phyloP scores from a whole-genome alignment of 805 yeast species.

The Kuraishia cidri region DNA sequence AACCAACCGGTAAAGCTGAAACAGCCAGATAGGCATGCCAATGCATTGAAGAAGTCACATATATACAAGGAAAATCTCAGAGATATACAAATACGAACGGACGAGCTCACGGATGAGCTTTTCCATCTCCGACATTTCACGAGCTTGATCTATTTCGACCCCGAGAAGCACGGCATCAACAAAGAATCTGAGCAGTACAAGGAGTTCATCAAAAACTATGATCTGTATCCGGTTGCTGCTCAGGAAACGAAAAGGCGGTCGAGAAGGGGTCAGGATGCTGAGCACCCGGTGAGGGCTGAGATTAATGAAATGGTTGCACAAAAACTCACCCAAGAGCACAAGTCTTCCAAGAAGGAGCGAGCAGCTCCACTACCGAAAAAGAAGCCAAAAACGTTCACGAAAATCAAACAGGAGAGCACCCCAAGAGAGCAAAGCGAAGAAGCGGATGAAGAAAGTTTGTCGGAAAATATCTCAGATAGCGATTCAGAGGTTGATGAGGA shows the following conservation, averaged over 20 bases:
- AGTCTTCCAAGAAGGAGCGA: no score
- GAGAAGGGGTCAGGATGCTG: conserved; percentile 7
- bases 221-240: conserved; percentile 27
- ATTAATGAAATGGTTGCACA: conserved; percentile 8
- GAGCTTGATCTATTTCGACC: conserved; percentile 56
- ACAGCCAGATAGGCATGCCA: no score
- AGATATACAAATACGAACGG: conserved; percentile 34
- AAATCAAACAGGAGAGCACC: neutral
- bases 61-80: conserved; percentile 24
- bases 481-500: neutral
- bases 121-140: conserved; percentile 56
- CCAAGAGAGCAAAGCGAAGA: neutral
- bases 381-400: neutral
- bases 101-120: conserved; percentile 45
- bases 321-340: conserved; percentile 1
- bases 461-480: no score
- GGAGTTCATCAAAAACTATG: conserved; percentile 20
- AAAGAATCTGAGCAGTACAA: conserved; percentile 23
- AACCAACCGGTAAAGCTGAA: no score
- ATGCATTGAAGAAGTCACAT: neutral
- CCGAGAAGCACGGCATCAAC: conserved; percentile 23
- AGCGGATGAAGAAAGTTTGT: conserved; percentile 1
- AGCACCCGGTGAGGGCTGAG: conserved; percentile 13
- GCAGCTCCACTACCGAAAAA: no score
- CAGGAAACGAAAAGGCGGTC: conserved; percentile 15